Evolutionary conservation across 2,329 filamentous ascomycete genomes (phyloP), one percentile per base, ranked within the genome.

Genomic region (Coleophoma eucalyptorum): DNA sequence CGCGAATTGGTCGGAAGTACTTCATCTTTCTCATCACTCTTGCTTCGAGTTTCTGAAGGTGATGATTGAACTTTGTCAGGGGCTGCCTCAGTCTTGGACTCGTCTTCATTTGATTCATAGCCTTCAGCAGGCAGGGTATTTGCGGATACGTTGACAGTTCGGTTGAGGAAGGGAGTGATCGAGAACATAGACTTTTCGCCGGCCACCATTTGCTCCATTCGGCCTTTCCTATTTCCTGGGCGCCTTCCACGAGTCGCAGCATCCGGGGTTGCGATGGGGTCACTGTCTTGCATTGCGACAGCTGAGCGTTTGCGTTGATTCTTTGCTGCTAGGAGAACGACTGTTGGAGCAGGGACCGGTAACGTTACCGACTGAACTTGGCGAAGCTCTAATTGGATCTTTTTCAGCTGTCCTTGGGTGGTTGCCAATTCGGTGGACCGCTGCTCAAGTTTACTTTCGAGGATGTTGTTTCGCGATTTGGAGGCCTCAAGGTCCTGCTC

Each of bases 181-280:
- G 91, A 96, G 68, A 97, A 97, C 3, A 80, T 85, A 0, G 92
- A 97, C 68, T 96, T 97, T 64, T 96, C 90, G 31, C 89, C 90
- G 5, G 88, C 74, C 50, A 83, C 71, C 1, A 80, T 77, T 35
- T 81, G 78, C 18, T 83, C 79, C 26, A 73, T 67, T 44, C 73
- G 77, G 50, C 76, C 73, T 65, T 83, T 85, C 67, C 85, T 87
- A 53, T 70, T 60, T 33, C 66, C 47, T 12, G 65, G 66, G 53
- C 75, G 72, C 51, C 67, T 69, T 32, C 68, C 66, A 55, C 75
- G 72, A 21, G 69, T 65, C 42, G 72, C 64, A 43, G 73, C 72
- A 40, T 76, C 76, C 16, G 77, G 77, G 1, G 77, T 80, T 42
- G 73, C 74, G 57, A 80, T 76, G 10, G 68, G 71, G 45, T 73